Percentiles rank a stretch among this genome's conserved stretches.
These are phyloP conservation scores for Colletotrichum plurivorum DNA, from an alignment of 2,329 filamentous ascomycete genomes.

Conservation along the genomic window DNA sequence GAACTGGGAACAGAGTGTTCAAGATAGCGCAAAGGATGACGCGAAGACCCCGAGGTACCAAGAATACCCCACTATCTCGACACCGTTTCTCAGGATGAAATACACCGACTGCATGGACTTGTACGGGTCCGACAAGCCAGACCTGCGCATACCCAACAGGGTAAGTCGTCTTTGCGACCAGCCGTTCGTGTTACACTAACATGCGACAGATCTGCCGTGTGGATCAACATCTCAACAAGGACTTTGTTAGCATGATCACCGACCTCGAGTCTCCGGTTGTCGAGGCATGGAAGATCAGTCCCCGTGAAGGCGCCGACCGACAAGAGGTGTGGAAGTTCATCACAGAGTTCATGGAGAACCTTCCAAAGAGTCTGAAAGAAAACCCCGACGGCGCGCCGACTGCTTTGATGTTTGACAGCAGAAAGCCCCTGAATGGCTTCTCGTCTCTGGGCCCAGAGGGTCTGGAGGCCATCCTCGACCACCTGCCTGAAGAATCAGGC, in stretches of 20 bases:
- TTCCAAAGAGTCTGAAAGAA: conserved; percentile 70
- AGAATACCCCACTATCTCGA: conserved; percentile 45
- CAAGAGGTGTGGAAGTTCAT: conserved; percentile 74
- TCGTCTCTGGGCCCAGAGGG: conserved; percentile 74
- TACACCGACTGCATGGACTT: conserved; percentile 84
- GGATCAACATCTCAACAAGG: conserved; percentile 71
- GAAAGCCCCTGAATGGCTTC: conserved; percentile 82
- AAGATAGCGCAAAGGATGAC: conserved; percentile 28
- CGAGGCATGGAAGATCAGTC: conserved; percentile 79
- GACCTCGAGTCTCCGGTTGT: conserved; percentile 77
- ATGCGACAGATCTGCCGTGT: conserved; percentile 73
- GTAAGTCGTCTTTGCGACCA: conserved; percentile 56
- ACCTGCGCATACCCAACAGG: conserved; percentile 80
- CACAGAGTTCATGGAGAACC: conserved; percentile 77
- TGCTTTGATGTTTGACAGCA: conserved; percentile 81
- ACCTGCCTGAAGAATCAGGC: conserved; percentile 42
- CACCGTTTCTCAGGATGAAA: conserved; percentile 70
- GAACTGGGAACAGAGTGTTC: conserved; percentile 36
- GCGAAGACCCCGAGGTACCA: conserved; percentile 17
- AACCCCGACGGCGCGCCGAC: conserved; percentile 86
- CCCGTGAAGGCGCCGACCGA: conserved; percentile 64
- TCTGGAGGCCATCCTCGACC: conserved; percentile 48
- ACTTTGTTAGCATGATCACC: conserved; percentile 83
- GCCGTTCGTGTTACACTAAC: conserved; percentile 30
- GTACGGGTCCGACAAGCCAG: conserved; percentile 94